Base-by-base conservation (phyloP, 768 basidiomycete species). In the Tylopilus rubrobrunneus region DNA sequence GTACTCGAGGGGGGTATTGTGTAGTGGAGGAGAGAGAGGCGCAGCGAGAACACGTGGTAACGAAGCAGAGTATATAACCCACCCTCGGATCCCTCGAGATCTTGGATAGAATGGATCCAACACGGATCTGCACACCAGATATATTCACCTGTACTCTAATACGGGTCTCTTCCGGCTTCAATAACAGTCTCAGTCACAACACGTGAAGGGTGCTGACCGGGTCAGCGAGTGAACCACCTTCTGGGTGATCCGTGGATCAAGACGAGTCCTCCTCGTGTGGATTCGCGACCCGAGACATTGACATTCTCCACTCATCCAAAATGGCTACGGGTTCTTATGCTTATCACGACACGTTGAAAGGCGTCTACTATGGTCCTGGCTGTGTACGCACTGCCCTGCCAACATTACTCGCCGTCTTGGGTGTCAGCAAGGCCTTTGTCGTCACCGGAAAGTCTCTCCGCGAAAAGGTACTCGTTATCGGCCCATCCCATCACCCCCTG, bases 351-450 rank as follows among this genome's bases (percentile, higher is more conserved):
- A 82, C 84, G 1, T 74, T 91, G 55, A 84, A 84, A 55, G 80
- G 78, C 19, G 71, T 91, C 17, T 78, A 82, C 62, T 91, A 88
- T 64, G 89, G 89, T 3, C 86, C 88, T 42, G 86, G 87, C 28
- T 83, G 77, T 34, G 67, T 83, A 36, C 73, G 66, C 47, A 83
- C 79, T 0, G 84, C 85, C 11, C 76, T 91, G 37, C 86, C 86
- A 7, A 79, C 79, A 62, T 69, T 90, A 14, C 71, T 89, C 53
- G 58, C 76, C 23, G 67, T 65, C 9, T 61, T 90, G 34, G 78
- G 77, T 23, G 80, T 75, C 28, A 82, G 76, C 64, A 87, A 81
- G 67, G 89, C 83, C 3, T 67, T 91, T 28, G 66, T 91, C 50
- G 78, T 91, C 44, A 91, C 89, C 3, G 88, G 89, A 28, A 84